phyloP scores from a whole-genome alignment of 495 filamentous ascomycete genomes.

The Platismatia glauca region DNA sequence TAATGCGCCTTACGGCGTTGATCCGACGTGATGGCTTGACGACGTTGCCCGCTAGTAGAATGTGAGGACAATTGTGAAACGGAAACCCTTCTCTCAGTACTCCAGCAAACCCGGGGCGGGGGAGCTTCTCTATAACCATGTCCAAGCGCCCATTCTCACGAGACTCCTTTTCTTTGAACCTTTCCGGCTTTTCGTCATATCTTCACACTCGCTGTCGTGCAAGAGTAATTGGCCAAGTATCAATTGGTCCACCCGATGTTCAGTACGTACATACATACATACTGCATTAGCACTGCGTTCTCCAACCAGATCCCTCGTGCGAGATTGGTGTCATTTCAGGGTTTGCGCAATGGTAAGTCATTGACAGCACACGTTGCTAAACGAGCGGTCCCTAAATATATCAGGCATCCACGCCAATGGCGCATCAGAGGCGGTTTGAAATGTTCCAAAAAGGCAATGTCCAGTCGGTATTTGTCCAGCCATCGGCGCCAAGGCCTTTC shows the following conservation, averaged over 20 bases:
- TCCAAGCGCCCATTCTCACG: conserved; percentile 27
- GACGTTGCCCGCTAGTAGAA: conserved; percentile 8
- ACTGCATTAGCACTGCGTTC: background rate
- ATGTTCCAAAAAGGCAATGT: conserved; percentile 36
- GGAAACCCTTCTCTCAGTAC: conserved; percentile 1
- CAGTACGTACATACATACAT: background rate
- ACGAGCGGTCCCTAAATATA: background rate
- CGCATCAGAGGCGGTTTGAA: conserved; percentile 31
- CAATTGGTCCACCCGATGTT: background rate
- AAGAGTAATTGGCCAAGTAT: conserved; percentile 19
- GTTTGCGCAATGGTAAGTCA: conserved; percentile 18
- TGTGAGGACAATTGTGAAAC: conserved; percentile 3
- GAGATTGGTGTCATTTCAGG: background rate
- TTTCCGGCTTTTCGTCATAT: conserved; percentile 21
- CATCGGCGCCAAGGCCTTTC: conserved; percentile 23
- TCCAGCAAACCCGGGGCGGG: background rate
- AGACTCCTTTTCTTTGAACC: conserved; percentile 14
- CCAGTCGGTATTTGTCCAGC: conserved; percentile 26
- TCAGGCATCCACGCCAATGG: conserved; percentile 28
- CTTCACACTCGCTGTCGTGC: conserved; percentile 5
- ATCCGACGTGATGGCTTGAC: conserved; percentile 6
- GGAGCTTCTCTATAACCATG: conserved; percentile 22
- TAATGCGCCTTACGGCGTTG: background rate
- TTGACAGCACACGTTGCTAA: background rate
- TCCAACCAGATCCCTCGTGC: background rate